Conservation (phyloP, 202 grass and related monocot genomes). For the Digitaria exilis region DNA sequence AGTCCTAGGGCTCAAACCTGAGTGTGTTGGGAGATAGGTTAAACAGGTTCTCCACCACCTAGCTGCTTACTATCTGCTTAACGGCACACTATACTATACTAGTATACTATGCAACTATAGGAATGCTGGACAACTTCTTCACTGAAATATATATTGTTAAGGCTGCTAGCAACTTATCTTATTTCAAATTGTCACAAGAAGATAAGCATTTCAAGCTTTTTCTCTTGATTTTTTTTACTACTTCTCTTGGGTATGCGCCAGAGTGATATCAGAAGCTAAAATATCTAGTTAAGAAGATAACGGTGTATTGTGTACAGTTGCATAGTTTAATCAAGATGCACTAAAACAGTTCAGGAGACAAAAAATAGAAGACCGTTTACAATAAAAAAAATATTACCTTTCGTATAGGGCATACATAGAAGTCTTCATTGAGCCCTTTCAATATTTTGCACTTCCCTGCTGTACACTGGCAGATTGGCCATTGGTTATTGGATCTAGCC, state of each 20-base stretch:
- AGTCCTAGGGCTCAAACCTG: background rate
- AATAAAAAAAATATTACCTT: conserved; percentile 55
- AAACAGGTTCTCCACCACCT: background rate
- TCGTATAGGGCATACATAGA: conserved; percentile 54
- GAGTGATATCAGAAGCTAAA: conserved; percentile 4
- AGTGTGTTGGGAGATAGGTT: background rate
- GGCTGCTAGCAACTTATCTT: background rate
- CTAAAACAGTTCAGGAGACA: conserved; percentile 5
- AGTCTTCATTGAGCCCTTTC: conserved; percentile 18
- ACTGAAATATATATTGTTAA: background rate
- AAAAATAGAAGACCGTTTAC: background rate
- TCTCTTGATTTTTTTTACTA: background rate
- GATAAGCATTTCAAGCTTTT: background rate
- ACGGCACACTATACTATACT: background rate
- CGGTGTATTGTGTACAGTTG: background rate
- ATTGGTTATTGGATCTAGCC: conserved; percentile 2
- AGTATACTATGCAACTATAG: background rate
- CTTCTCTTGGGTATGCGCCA: background rate
- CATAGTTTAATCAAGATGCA: background rate
- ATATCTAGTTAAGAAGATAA: conserved; percentile 23
- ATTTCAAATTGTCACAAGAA: conserved; percentile 7
- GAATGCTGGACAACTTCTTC: background rate
- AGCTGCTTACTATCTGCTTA: background rate
- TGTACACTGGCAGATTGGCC: conserved; percentile 50
- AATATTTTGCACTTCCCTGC: conserved; percentile 47